A percentile compares a stretch with the other conserved stretches of the same genome.
Conservation (phyloP, 768 basidiomycete species). For the Leccinellum rugosiceps region DNA sequence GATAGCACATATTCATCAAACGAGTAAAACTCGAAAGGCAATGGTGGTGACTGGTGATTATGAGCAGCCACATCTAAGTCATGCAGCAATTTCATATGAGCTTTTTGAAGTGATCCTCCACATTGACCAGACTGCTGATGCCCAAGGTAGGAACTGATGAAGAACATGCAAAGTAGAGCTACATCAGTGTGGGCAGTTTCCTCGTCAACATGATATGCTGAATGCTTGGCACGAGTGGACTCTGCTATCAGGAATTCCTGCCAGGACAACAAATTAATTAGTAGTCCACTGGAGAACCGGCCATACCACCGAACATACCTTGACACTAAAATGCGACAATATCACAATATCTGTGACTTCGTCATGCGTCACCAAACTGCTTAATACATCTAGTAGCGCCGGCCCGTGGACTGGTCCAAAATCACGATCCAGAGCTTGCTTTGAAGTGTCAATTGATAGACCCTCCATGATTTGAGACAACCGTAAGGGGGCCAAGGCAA, state of each 20-base stretch:
- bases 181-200: not conserved
- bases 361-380: not conserved
- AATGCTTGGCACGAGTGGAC: not conserved
- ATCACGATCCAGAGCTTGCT: not conserved
- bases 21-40: no score
- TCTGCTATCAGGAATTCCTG: not conserved
- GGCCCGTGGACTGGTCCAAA: not conserved
- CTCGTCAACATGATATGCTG: not conserved
- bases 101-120: not conserved
- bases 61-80: accelerated
- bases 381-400: not conserved
- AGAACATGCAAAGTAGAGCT: not conserved
- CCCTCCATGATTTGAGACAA: constrained; percentile 8
- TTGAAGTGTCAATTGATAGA: constrained; percentile 1
- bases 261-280: accelerated
- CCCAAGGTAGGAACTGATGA: not conserved
- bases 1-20: not conserved
- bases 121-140: not conserved
- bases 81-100: no score
- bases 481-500: constrained; percentile 1
- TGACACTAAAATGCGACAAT: not conserved
- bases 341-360: not conserved
- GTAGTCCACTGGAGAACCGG: not conserved
- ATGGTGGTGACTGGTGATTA: not conserved
- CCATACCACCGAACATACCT: not conserved